Evolutionary conservation across 345 rosid species (phyloP).

Genomic region (Eucalyptus pauciflora): DNA sequence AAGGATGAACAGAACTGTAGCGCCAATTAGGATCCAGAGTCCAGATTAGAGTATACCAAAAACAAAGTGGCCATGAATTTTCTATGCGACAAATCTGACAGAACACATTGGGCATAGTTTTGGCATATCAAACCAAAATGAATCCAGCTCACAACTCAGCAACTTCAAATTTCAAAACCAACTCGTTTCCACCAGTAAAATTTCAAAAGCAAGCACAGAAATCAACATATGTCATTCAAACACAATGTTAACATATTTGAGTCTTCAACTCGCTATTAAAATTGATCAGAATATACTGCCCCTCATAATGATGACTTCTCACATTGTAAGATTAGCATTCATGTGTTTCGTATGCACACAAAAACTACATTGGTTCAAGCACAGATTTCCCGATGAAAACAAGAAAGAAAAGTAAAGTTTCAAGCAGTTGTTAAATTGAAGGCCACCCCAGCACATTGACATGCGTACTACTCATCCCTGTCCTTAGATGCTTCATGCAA

Average conservation of each 20-base stretch:
- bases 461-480: not conserved
- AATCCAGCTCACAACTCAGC: not conserved
- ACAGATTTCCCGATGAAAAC: not conserved
- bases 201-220: not conserved
- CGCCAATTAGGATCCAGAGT: not conserved
- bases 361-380: not conserved
- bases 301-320: not conserved
- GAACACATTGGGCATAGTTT: not conserved
- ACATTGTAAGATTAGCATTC: not conserved
- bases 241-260: not conserved
- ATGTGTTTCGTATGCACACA: not conserved
- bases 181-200: not conserved
- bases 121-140: not conserved
- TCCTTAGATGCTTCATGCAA: not conserved
- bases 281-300: not conserved
- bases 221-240: not conserved
- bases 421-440: not conserved
- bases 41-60: not conserved
- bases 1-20: not conserved
- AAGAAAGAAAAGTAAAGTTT: not conserved
- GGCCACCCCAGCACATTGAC: not conserved
- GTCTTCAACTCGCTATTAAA: not conserved
- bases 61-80: not conserved
- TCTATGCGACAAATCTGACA: not conserved
- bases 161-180: not conserved